Conservation (phyloP, 2,329 filamentous ascomycete species). For the Aspergillus pseudoviridinutans region DNA sequence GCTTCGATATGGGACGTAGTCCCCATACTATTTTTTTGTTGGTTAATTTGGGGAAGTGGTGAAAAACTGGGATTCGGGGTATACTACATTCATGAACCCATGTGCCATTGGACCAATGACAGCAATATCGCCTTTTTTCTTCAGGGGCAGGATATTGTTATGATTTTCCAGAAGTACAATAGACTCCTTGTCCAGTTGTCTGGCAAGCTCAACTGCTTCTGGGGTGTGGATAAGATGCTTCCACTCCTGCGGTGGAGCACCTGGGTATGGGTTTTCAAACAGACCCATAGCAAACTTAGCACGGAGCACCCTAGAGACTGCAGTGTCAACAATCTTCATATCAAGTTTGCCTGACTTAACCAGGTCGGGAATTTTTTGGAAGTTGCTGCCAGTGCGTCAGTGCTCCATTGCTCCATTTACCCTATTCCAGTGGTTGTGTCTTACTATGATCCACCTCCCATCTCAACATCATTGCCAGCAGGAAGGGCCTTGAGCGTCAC, state of each 20-base stretch:
- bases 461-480: slow-evolving; percentile 68
- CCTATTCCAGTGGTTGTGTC: background rate
- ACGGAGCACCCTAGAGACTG: slow-evolving; percentile 61
- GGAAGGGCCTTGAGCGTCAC: slow-evolving; percentile 61
- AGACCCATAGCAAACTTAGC: slow-evolving; percentile 67
- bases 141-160: slow-evolving; percentile 50
- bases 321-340: slow-evolving; percentile 58
- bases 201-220: slow-evolving; percentile 55
- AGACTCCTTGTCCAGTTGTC: slow-evolving; percentile 61
- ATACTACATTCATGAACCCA: slow-evolving; percentile 60
- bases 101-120: slow-evolving; percentile 76
- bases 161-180: slow-evolving; percentile 61
- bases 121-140: slow-evolving; percentile 65
- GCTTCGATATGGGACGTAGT: slow-evolving; percentile 66
- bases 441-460: slow-evolving; percentile 68
- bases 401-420: slow-evolving; percentile 4
- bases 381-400: slow-evolving; percentile 43
- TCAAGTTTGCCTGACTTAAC: slow-evolving; percentile 59
- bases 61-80: slow-evolving; percentile 21
- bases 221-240: slow-evolving; percentile 59
- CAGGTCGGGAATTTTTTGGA: slow-evolving; percentile 62
- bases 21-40: slow-evolving; percentile 55
- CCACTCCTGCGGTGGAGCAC: slow-evolving; percentile 53
- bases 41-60: background rate
- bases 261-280: slow-evolving; percentile 66